phyloP scores from a whole-genome alignment of 2,329 filamentous ascomycete genomes.

The Ophiocordyceps camponoti-rufipedis region DNA sequence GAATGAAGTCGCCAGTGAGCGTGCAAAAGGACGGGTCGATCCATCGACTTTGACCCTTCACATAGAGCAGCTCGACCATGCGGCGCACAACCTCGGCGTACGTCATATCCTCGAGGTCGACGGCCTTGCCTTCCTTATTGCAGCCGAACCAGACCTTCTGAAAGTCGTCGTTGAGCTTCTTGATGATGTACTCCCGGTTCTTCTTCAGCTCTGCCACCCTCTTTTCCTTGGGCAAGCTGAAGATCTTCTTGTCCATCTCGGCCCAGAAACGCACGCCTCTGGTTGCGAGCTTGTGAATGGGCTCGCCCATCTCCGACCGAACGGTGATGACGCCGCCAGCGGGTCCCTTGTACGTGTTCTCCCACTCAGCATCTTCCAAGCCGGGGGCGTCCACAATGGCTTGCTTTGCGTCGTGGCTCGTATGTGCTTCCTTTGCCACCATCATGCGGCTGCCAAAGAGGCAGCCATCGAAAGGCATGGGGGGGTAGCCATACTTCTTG shows the following conservation, averaged over 20 bases:
- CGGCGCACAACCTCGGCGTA: conserved; percentile 75
- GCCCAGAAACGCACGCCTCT: conserved; percentile 94
- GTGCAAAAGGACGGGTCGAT: conserved; percentile 71
- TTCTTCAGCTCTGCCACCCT: conserved; percentile 75
- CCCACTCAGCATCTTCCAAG: conserved; percentile 69
- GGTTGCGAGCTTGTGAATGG: conserved; percentile 95
- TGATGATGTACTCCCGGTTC: conserved; percentile 78
- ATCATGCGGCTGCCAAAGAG: conserved; percentile 88
- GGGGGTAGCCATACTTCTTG: conserved; percentile 67
- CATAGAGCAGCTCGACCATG: conserved; percentile 78
- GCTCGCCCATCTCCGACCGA: conserved; percentile 96
- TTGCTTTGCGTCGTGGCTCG: conserved; percentile 72
- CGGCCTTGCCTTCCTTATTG: conserved; percentile 61
- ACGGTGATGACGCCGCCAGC: conserved; percentile 93
- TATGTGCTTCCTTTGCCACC: conserved; percentile 84
- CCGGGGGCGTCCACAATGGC: conserved; percentile 77
- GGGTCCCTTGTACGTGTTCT: conserved; percentile 80
- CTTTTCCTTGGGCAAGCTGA: conserved; percentile 89
- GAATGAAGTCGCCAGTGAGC: conserved; percentile 88
- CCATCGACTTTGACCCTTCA: conserved; percentile 81
- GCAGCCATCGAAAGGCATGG: conserved; percentile 89
- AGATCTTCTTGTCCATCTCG: conserved; percentile 98
- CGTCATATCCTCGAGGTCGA: conserved; percentile 91
- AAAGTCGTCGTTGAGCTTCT: conserved; percentile 90
- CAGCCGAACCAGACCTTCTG: conserved; percentile 94